Conservation (phyloP, 2,329 filamentous ascomycete genomes). For the Xylaria hypoxylon region DNA sequence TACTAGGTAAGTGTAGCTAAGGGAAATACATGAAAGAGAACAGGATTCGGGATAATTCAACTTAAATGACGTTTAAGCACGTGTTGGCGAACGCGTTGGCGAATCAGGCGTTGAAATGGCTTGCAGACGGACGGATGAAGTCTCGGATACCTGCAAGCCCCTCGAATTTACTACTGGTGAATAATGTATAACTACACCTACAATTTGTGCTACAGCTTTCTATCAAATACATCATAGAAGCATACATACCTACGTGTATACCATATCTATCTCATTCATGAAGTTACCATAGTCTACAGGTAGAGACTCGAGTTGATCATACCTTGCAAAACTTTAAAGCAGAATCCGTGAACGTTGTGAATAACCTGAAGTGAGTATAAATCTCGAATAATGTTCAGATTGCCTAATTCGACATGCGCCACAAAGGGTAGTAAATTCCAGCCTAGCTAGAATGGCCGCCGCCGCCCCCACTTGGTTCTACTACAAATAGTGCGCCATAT, state of each 20-base stretch:
- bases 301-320: not conserved
- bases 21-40: not conserved
- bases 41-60: conserved; percentile 2
- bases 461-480: no score
- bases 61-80: conserved; percentile 32
- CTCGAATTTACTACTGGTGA: not conserved
- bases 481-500: no score
- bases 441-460: no score
- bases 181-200: not conserved
- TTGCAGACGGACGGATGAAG: conserved; percentile 14
- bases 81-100: conserved; percentile 13
- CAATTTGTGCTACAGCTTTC: not conserved
- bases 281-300: not conserved
- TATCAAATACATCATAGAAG: conserved; percentile 6
- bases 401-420: no score
- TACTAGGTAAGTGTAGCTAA: no score
- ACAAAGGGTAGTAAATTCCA: no score
- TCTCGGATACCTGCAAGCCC: not conserved
- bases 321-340: not conserved
- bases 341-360: no score
- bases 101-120: conserved; percentile 23
- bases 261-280: not conserved
- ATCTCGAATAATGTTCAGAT: not conserved
- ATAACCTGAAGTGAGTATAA: not conserved
- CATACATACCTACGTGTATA: not conserved